Evolutionary conservation across 2,329 filamentous ascomycete genomes (phyloP).

Genomic region (Fusarium sp.): DNA sequence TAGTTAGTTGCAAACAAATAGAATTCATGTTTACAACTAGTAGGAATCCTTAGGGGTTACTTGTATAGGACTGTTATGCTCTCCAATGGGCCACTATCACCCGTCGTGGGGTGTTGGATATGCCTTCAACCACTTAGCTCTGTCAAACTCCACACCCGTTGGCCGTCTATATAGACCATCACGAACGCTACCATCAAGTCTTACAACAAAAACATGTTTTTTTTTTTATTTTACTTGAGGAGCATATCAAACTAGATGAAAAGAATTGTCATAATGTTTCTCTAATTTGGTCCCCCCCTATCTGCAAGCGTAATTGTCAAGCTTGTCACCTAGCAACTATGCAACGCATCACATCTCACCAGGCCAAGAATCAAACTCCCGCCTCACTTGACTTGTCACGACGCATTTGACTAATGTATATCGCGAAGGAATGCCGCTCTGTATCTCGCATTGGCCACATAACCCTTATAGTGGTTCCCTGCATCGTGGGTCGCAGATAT

Average conservation of each 20-base stretch:
- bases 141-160: not conserved
- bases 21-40: not conserved
- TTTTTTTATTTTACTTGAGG: no score
- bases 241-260: not conserved
- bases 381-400: not conserved
- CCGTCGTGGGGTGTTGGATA: not conserved
- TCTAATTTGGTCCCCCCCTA: not conserved
- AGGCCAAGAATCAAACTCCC: not conserved
- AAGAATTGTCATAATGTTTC: not conserved
- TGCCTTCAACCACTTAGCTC: not conserved
- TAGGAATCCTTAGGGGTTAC: rapidly evolving
- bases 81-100: not conserved
- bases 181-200: not conserved
- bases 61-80: not conserved
- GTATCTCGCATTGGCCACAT: not conserved
- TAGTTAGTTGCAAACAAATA: not conserved
- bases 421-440: not conserved
- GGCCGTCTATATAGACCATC: not conserved
- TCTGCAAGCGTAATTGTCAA: not conserved
- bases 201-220: not conserved
- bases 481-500: not conserved
- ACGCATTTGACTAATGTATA: not conserved
- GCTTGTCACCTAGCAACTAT: not conserved
- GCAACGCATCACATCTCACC: not conserved
- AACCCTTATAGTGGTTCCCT: not conserved